phyloP scores from a whole-genome alignment of 2,329 filamentous ascomycete species.

The Stemphylium lycopersici region DNA sequence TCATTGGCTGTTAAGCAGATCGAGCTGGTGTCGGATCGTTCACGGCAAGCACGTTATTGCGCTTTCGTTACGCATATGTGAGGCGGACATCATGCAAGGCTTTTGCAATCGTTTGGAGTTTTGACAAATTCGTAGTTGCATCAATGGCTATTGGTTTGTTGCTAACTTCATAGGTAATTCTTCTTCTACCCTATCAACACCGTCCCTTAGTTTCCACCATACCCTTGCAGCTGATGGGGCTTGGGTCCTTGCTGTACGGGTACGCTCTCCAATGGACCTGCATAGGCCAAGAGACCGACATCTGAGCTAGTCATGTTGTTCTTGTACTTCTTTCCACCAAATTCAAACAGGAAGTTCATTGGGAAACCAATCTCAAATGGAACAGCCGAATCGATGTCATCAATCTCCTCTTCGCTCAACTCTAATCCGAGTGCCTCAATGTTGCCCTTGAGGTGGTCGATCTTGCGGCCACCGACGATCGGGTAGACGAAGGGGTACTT shows the following conservation, averaged over 20 bases:
- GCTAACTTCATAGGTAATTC: no score
- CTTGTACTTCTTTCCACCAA: slow-evolving; percentile 35
- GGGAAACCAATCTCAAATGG: slow-evolving; percentile 65
- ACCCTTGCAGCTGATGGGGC: slow-evolving; percentile 33
- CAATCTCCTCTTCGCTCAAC: slow-evolving; percentile 60
- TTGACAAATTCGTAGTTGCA: background rate
- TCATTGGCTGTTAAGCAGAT: slow-evolving; percentile 5
- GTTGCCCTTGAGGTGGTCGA: slow-evolving; percentile 72
- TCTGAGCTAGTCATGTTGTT: slow-evolving; percentile 36
- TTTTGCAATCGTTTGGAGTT: background rate
- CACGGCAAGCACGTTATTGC: no score
- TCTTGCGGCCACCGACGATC: slow-evolving; percentile 73
- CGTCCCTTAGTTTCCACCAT: slow-evolving; percentile 10
- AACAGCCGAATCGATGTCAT: slow-evolving; percentile 59
- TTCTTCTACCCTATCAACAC: background rate
- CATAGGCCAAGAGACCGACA: slow-evolving; percentile 34
- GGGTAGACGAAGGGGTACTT: slow-evolving; percentile 77
- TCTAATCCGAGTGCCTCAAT: slow-evolving; percentile 61
- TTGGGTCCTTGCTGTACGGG: slow-evolving; percentile 31
- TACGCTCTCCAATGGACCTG: slow-evolving; percentile 38
- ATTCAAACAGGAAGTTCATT: slow-evolving; percentile 50
- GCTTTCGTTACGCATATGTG: no score
- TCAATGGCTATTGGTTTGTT: background rate
- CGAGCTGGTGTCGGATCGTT: background rate
- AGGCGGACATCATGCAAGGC: no score